A percentile compares a stretch with the other conserved stretches of the same genome.
phyloP scores from a whole-genome alignment of 805 yeast genomes.

The Kodamaea restingae region DNA sequence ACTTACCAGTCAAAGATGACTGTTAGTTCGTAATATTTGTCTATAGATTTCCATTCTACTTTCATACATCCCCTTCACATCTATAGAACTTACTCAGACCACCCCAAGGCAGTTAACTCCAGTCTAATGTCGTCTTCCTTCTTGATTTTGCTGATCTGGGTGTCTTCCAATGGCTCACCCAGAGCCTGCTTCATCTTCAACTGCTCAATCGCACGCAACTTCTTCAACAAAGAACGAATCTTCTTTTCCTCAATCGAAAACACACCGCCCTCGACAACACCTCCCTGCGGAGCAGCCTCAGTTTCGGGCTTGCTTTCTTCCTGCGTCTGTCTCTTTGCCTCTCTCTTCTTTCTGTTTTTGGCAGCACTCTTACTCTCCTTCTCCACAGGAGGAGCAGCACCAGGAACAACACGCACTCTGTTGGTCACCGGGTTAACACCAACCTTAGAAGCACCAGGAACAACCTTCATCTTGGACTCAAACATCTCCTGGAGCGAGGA shows the following conservation, averaged over 20 bases:
- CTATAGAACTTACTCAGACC: conserved; percentile 39
- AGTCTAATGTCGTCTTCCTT: conserved; percentile 78
- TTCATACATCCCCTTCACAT: too few relatives aligned
- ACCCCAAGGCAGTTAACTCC: conserved; percentile 76
- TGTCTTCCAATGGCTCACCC: conserved; percentile 86
- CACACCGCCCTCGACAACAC: conserved; percentile 56
- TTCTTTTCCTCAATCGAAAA: conserved; percentile 85
- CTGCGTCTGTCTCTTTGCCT: conserved; percentile 40
- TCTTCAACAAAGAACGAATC: conserved; percentile 83
- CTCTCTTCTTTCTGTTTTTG: conserved; percentile 74
- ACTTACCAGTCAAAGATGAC: too few relatives aligned
- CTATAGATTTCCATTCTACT: too few relatives aligned
- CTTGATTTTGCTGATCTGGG: conserved; percentile 84
- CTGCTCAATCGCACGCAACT: conserved; percentile 91
- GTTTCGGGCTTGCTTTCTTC: conserved; percentile 6
- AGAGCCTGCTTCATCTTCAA: conserved; percentile 78
- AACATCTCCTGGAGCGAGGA: conserved; percentile 59
- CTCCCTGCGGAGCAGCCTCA: conserved; percentile 18
- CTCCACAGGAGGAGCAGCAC: conserved; percentile 45
- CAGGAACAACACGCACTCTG: conserved; percentile 49
- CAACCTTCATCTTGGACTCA: conserved; percentile 18
- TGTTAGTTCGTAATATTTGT: too few relatives aligned
- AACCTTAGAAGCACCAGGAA: neutral
- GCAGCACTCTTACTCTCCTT: conserved; percentile 55
- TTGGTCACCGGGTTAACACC: conserved; percentile 22